These are phyloP conservation scores for Xylaria digitata DNA, from an alignment of 2,329 filamentous ascomycete species.

Conservation along the genomic window DNA sequence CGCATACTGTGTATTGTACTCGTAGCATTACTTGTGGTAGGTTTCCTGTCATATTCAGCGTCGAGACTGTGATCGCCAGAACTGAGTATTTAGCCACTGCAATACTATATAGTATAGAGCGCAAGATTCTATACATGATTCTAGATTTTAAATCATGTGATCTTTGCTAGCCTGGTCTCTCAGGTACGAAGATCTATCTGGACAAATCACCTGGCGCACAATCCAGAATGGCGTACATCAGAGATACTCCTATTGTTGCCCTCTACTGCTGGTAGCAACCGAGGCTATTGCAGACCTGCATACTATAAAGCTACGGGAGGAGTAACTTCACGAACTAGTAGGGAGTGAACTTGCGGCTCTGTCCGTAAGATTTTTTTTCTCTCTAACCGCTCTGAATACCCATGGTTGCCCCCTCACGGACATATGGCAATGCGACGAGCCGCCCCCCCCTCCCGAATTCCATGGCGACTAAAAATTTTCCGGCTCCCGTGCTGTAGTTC, in stretches of 20 bases:
- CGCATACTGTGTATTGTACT: background rate
- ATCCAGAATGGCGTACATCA: background rate
- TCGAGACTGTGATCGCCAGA: background rate
- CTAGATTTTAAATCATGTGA: constrained; percentile 28
- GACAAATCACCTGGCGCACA: constrained; percentile 1
- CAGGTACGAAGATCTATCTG: background rate
- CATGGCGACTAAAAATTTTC: constrained; percentile 31
- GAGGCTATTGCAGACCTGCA: background rate
- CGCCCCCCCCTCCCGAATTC: constrained; percentile 8
- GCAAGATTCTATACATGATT: constrained; percentile 2
- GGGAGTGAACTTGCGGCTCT: constrained; percentile 29
- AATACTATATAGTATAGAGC: constrained; percentile 3
- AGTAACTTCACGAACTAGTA: background rate
- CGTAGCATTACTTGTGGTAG: background rate
- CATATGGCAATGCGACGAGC: constrained; percentile 5
- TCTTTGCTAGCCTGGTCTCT: constrained; percentile 10
- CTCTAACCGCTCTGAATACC: background rate
- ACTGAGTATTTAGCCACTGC: background rate
- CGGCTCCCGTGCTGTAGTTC: constrained; percentile 26
- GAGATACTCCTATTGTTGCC: background rate
- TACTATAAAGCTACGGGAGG: background rate
- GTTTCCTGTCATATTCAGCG: constrained; percentile 10
- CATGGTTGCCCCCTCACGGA: constrained; percentile 1
- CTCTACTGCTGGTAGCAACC: background rate
- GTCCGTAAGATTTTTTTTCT: constrained; percentile 2